Base-by-base conservation (phyloP, 2,329 filamentous ascomycete species). In the Exserohilum turcica region DNA sequence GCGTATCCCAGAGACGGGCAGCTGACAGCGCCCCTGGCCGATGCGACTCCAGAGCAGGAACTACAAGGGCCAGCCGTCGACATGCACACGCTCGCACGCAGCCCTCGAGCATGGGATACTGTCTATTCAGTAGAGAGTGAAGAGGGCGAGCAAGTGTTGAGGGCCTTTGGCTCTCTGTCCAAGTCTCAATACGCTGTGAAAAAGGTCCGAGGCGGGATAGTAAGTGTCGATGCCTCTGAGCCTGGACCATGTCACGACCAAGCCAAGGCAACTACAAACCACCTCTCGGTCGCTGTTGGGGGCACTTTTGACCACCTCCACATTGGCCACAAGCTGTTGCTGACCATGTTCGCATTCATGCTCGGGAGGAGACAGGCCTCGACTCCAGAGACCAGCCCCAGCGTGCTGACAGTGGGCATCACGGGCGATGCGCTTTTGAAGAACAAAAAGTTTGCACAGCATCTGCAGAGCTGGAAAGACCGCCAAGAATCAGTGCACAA, bases 291-390 rank as follows among this genome's bases (percentile, higher is more conserved):
- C 43, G 90, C 88, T 46, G 84, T 97, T 10, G 94, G 93, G 27
- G 94, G 94, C 8, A 99, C 94, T 0, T 99, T 97, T 76, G 94
- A 99, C 73, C 92, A 97, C 75, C 83, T 99, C 18, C 94, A 99
- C 71, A 87, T 90, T 3, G 94, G 94, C 5, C 94, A 99, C 78
- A 99, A 97, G 76, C 81, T 97, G n/a, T 83, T 99, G 16, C 84
- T 99, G 16, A 92, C 92, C n/a, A 92, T 92, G 56, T 90, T 89
- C 0, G 84, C 87, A 0, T 84, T 97, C 50, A 82, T 91, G 13
- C 80, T 89, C 51, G 83, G 84, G 31, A 64, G 65, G 24, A 57
- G 59, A 40, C 42, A 54, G 21, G 18, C 47, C 18, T 52, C 61
- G 12, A 44, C 38, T 10, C 48, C 51, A 13, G 59, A 63, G 37